Conservation (phyloP, 352 stramenopile species). For the Stramenopiles sp. region DNA sequence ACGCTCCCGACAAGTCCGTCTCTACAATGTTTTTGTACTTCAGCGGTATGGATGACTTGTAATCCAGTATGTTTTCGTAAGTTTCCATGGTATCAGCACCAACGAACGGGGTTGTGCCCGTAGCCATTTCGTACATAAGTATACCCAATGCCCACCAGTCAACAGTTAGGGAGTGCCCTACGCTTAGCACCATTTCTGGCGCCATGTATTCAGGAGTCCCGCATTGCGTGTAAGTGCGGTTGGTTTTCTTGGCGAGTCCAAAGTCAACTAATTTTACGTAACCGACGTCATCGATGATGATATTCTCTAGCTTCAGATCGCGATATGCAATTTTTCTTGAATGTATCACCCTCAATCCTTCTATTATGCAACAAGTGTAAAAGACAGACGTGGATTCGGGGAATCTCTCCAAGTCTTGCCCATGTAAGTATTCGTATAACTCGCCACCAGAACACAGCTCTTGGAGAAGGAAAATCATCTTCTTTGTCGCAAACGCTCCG, state of each 20-base stretch:
- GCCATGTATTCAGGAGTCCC: slow-evolving; percentile 59
- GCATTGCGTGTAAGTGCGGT: slow-evolving; percentile 54
- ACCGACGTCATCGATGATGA: slow-evolving; percentile 50
- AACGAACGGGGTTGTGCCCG: slow-evolving; percentile 39
- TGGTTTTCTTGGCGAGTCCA: slow-evolving; percentile 36
- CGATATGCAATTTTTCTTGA: slow-evolving; percentile 59
- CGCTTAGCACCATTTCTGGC: slow-evolving; percentile 43
- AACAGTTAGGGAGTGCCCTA: slow-evolving; percentile 46
- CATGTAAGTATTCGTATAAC: background rate
- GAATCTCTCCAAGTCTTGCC: background rate
- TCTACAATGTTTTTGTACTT: background rate
- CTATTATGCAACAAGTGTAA: background rate
- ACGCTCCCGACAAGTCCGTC: background rate
- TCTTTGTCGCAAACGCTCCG: background rate
- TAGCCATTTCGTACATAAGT: slow-evolving; percentile 56
- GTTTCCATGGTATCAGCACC: background rate
- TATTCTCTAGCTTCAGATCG: slow-evolving; percentile 59
- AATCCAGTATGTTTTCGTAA: background rate
- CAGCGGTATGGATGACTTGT: background rate
- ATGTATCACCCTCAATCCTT: slow-evolving; percentile 27
- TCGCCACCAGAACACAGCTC: background rate
- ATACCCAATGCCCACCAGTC: slow-evolving; percentile 65
- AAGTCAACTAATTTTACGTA: slow-evolving; percentile 66
- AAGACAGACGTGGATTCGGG: background rate
- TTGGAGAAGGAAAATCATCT: background rate